Evolutionary conservation across 192 early-diverging fungal species (phyloP).

Genomic region (Backusella tuberculispora): DNA sequence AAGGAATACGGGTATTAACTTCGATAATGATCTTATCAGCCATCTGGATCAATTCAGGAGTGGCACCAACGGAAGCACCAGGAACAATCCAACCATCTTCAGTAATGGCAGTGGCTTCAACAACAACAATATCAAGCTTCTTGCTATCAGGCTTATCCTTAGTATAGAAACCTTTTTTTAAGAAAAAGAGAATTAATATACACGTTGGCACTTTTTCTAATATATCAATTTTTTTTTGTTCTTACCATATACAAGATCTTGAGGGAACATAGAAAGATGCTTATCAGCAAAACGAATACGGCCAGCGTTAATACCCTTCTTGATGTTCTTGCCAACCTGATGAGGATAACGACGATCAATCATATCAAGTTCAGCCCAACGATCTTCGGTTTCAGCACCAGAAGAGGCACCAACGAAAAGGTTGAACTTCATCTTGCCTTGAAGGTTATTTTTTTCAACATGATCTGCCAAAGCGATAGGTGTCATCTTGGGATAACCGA

Average conservation of each 20-base stretch:
- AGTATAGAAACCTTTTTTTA: constrained; percentile 36
- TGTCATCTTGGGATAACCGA: constrained; percentile 49
- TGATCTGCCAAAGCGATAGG: constrained; percentile 45
- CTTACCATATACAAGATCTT: constrained; percentile 43
- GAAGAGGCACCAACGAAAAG: constrained; percentile 47
- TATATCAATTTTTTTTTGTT: background rate
- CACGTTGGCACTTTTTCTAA: background rate
- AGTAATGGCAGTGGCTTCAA: constrained; percentile 48
- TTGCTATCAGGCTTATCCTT: constrained; percentile 43
- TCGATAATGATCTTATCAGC: constrained; percentile 47
- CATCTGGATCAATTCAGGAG: constrained; percentile 47
- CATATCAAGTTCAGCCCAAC: constrained; percentile 48
- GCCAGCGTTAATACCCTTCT: constrained; percentile 45
- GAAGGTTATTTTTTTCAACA: constrained; percentile 48
- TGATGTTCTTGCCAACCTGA: constrained; percentile 44
- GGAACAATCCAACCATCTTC: constrained; percentile 50
- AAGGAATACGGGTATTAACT: constrained; percentile 49
- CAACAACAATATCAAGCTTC: constrained; percentile 40
- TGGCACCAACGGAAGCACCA: constrained; percentile 48
- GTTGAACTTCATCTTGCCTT: constrained; percentile 50
- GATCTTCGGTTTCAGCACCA: constrained; percentile 39
- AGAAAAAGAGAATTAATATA: background rate
- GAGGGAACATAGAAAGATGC: constrained; percentile 51
- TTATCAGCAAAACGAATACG: constrained; percentile 50
- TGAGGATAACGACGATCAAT: constrained; percentile 50